Percentiles rank a stretch among this genome's conserved stretches.
Conservation (phyloP, 164 flowering plant species). For the Tetracentron sinense region DNA sequence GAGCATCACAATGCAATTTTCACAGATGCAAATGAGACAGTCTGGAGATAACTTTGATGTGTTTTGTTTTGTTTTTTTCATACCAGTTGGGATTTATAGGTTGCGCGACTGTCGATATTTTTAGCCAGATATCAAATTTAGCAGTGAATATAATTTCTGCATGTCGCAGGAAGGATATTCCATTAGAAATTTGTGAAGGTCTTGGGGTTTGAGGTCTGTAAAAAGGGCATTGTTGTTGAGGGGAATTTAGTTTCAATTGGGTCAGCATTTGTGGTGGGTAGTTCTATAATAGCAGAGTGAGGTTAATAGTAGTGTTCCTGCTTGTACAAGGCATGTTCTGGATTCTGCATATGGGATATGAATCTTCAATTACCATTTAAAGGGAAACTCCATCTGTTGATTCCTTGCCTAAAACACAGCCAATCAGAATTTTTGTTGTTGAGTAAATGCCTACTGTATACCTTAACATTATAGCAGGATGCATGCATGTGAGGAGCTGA, state of each 20-base stretch:
- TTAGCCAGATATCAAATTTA: neutral
- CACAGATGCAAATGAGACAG: slow-evolving; percentile 82
- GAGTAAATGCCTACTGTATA: no score
- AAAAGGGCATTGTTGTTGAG: neutral
- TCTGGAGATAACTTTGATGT: slow-evolving; percentile 56
- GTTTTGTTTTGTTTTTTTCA: no score
- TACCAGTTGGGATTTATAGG: neutral
- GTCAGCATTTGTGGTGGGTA: neutral
- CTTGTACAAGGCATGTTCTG: neutral
- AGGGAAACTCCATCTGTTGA: neutral
- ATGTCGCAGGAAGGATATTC: neutral
- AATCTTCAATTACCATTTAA: neutral
- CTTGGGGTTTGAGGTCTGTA: neutral
- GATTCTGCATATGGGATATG: neutral
- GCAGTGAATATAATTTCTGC: neutral
- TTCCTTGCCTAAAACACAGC: neutral
- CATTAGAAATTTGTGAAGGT: neutral
- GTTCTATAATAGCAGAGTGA: neutral
- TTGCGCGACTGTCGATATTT: neutral
- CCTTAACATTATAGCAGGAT: no score
- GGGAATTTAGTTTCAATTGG: neutral
- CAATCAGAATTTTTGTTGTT: neutral
- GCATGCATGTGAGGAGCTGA: no score
- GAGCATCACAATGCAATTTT: slow-evolving; percentile 85
- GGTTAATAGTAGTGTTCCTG: neutral